Base-by-base conservation (phyloP, 352 stramenopile genomes). In the Chrysophaeum taylorii region DNA sequence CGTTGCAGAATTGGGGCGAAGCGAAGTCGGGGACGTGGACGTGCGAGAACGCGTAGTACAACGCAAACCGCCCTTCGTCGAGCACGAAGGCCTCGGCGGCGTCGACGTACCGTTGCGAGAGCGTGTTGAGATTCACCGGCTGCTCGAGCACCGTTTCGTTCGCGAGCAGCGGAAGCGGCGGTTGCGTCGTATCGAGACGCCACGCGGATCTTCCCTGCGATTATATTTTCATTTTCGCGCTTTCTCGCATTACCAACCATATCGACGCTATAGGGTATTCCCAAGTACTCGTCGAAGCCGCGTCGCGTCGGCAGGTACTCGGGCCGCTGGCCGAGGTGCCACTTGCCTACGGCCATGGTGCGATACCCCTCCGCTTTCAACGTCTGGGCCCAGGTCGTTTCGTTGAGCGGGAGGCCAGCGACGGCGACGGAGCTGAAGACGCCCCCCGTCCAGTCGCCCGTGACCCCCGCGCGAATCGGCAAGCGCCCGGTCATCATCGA, bases 341-440 rank as follows among this genome's bases (percentile, higher is more conserved):
- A 83, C 43, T 83, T 83, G 25, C 78, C 78, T 27, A 81, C 43
- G 43, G 76, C 76, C 18, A 53, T 74, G n/a, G 76, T 82, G n/a
- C 62, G 50, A 67, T 83, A 83, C 27, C 75, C 75, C 7, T 29
- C 31, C 43, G 74, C 67, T 21, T 70, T 72, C 29, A 83, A 37
- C 45, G 79, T 70, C 43, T 82, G 67, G 15, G 74, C 64, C 18
- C 83, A 53, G 18, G 73, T 78, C 5, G 66, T 73, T 45, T 82
- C 75, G 35, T 79, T 64, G 12, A 81, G 66, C 45, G 76, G 76
- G 5, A 83, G 62, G 2, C 76, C 75, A 39, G 42, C 54, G 27
- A 36, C 29, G 23, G 25, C 57, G 12, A 61, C 53, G 1, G 72
- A 41, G 23, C 72, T 69, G 43, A 79, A 73, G 23, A 79, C 75